Percentiles rank a stretch among this genome's conserved stretches.
Evolutionary conservation across 2,329 filamentous ascomycete species (phyloP).

Genomic region (Colletotrichum kahawae): DNA sequence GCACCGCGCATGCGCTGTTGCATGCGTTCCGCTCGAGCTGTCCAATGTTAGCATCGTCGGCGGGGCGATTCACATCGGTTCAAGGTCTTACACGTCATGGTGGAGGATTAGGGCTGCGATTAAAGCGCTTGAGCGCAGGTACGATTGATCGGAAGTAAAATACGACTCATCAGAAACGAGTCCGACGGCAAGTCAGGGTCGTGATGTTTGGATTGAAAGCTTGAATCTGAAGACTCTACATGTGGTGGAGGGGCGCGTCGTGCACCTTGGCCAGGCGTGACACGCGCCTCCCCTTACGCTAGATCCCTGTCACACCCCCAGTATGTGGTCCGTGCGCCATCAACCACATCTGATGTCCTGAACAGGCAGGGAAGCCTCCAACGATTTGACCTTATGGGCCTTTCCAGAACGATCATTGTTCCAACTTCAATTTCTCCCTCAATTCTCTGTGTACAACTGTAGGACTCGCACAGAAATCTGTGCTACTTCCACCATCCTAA

Average conservation of each 20-base stretch:
- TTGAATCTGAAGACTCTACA: not conserved
- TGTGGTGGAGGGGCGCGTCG: slow-evolving; percentile 12
- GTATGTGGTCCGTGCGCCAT: not conserved
- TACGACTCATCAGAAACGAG: not conserved
- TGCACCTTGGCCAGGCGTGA: not conserved
- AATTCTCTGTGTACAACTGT: not conserved
- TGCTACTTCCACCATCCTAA: not conserved
- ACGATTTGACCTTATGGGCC: not conserved
- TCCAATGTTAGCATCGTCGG: slow-evolving; percentile 1
- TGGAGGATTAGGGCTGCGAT: not conserved
- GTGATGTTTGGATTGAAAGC: not conserved
- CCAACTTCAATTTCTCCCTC: not conserved
- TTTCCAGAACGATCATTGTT: not conserved
- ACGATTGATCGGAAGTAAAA: not conserved
- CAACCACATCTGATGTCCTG: not conserved
- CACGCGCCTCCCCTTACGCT: not conserved
- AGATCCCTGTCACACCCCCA: not conserved
- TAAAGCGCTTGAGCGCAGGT: not conserved
- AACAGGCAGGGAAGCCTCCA: too few species aligned
- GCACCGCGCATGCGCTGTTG: slow-evolving; percentile 70
- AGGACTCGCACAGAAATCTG: not conserved
- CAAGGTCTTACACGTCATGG: slow-evolving; percentile 38
- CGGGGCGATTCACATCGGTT: not conserved
- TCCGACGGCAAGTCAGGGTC: not conserved
- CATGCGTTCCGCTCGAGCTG: slow-evolving; percentile 66